phyloP scores from a whole-genome alignment of 345 rosid species.

The Garcia nutans region DNA sequence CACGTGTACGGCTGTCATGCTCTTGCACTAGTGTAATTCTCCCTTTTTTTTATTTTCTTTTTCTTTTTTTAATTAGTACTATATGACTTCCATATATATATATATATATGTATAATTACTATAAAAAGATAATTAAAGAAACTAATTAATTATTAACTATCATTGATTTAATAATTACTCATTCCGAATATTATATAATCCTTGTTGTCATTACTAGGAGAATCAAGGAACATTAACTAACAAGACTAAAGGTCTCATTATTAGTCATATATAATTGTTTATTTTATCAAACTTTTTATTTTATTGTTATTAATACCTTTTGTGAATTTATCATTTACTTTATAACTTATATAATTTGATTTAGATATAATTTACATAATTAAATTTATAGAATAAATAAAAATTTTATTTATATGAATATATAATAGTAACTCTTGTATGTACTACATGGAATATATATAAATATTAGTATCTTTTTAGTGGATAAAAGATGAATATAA shows the following conservation, averaged over 20 bases:
- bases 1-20: constrained; percentile 35
- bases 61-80: not conserved
- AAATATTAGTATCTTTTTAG: too few species aligned
- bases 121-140: not conserved
- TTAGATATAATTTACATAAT: too few species aligned
- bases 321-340: too few species aligned
- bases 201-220: constrained; percentile 38
- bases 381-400: too few species aligned
- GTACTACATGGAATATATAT: too few species aligned
- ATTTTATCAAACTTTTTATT: too few species aligned
- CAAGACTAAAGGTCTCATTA: not conserved
- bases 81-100: too few species aligned
- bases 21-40: not conserved
- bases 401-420: too few species aligned
- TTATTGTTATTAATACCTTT: too few species aligned
- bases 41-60: not conserved
- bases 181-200: constrained; percentile 23
- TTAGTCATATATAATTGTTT: not conserved
- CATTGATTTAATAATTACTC: not conserved
- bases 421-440: too few species aligned
- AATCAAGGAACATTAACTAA: constrained; percentile 21
- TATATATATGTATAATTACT: not conserved
- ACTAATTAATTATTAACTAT: not conserved
- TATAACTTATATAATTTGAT: too few species aligned
- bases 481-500: too few species aligned